Base-by-base conservation (phyloP, 1,284 basidiomycete genomes). In the Trametes versicolor region DNA sequence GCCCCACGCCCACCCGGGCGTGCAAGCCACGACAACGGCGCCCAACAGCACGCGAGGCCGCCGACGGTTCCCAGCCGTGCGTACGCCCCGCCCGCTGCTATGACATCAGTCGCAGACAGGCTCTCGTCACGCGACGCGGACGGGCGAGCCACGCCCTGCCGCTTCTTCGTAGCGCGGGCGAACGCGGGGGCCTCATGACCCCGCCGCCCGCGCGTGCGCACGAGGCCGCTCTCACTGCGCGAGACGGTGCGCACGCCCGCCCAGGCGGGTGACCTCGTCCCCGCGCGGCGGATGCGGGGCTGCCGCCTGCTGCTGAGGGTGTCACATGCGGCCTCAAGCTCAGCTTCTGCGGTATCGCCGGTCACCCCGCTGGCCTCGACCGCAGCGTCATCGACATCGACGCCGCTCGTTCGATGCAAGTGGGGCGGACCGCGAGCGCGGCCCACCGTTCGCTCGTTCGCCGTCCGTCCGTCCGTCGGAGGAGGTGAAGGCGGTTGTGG, bases 101-200 rank as follows among this genome's bases (percentile, higher is more conserved):
- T 65, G 66, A 63, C 66, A 68, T 68, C 63, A 68, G 63, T 27
- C 39, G 41, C 52, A 32, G 41, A 32, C 63, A 21, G 57, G 49
- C 36, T 39, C 50, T 37, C 60, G 62, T 64, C 65, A 67, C 65
- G 65, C 34, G 65, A 60, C 58, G 60, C 51, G 29, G 50, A 17
- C 49, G 54, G 53, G 55, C 56, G 23, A 19, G 62, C 27, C 61
- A 63, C 65, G 58, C 57, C 55, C 58, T 23, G 51, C 45, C 45
- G 59, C 54, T 62, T 50, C 62, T 63, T 49, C 65, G 60, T 59
- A 56, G 66, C 56, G 62, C 66, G 63, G 56, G 56, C 59, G 58
- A 56, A 60, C 23, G 34, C 58, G 17, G 60, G 23, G 58, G 61
- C 61, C 61, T 54, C 65, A 63, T 67, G 65, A 63, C 65, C 63